Evolutionary conservation across 306 rosid species (phyloP), one percentile per base, ranked within the genome.

Genomic region (Pueraria montana): DNA sequence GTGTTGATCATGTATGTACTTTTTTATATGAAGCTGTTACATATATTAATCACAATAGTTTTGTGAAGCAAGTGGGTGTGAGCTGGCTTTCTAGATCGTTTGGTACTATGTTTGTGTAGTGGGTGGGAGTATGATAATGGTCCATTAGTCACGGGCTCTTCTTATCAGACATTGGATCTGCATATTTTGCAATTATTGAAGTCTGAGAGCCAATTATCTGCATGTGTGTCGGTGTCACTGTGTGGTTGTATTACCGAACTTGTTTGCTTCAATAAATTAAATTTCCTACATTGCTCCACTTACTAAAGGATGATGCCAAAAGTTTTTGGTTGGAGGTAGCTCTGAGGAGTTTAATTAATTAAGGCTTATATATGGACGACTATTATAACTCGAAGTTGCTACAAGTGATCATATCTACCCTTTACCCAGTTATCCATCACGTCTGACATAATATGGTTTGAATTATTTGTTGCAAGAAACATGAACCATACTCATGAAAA

Each of bases 81-180:
- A 80, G 84, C 11, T 79, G 76, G 76, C 7, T 50, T 16, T 21
- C 27, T 14, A 42, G 24, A 56, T 43, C 24, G 27, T 61, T 20
- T 55, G 62, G 36, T 68, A n/a, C n/a, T n/a, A 8, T 79, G 67
- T 53, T 17, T 55, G 32, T 69, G 78, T 69, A 38, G 43, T 38
- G 43, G 32, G 66, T 32, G 26, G 27, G 76, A 21, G 66, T 50
- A 13, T 34, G 45, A 52, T 10, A 4, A 50, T 30, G 82, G 52
- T 49, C 53, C 75, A 52, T 40, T 7, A 40, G 79, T 72, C 79
- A 72, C 73, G 64, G 65, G 21, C 78, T 78, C 36, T 62, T 67
- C 59, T 80, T 55, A 52, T 69, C 11, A 64, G 17, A 69, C 62
- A 45, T 6, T 79, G 43, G 34, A n/a, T 69, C 45, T 68, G 36